Evolutionary conservation across 352 stramenopile species (phyloP).

Genomic region (Phytophthora syringae): DNA sequence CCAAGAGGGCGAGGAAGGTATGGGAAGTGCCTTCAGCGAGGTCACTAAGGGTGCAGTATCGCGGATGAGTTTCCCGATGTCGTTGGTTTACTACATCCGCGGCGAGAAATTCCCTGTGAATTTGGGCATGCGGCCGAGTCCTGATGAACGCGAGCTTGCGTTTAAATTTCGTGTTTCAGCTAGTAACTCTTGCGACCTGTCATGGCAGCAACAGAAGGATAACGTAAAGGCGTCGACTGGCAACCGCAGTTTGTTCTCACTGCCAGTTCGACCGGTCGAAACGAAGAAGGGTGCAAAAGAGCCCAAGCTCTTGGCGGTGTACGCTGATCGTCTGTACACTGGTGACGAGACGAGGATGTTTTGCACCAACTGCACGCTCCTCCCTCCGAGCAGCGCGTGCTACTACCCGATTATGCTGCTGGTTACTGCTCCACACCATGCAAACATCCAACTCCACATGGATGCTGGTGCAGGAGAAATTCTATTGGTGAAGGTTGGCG

Average conservation of each 20-base stretch:
- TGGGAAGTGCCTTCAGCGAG: slow-evolving; percentile 27
- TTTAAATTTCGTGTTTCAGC: slow-evolving; percentile 59
- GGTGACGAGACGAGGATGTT: slow-evolving; percentile 83
- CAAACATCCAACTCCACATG: slow-evolving; percentile 77
- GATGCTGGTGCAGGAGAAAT: slow-evolving; percentile 57
- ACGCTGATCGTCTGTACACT: slow-evolving; percentile 73
- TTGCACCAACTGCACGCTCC: slow-evolving; percentile 78
- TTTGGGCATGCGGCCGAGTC: slow-evolving; percentile 45
- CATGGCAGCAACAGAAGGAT: slow-evolving; percentile 67
- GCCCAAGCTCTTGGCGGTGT: slow-evolving; percentile 62
- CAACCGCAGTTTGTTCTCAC: slow-evolving; percentile 67
- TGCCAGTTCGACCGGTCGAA: slow-evolving; percentile 57
- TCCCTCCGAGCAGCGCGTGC: slow-evolving; percentile 57
- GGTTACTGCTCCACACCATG: slow-evolving; percentile 41
- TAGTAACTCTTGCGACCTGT: slow-evolving; percentile 50
- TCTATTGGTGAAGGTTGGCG: slow-evolving; percentile 67
- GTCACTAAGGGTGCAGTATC: slow-evolving; percentile 33
- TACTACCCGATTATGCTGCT: slow-evolving; percentile 75
- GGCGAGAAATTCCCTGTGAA: slow-evolving; percentile 79
- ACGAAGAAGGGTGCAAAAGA: slow-evolving; percentile 29
- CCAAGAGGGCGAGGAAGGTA: slow-evolving; percentile 5
- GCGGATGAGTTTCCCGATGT: slow-evolving; percentile 73
- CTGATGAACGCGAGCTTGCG: slow-evolving; percentile 38
- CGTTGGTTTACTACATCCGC: slow-evolving; percentile 79
- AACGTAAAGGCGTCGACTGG: slow-evolving; percentile 67